A percentile compares a stretch with the other conserved stretches of the same genome.
Evolutionary conservation across 352 stramenopile genomes (phyloP).

Genomic region (Thalassiosira mediterranea): DNA sequence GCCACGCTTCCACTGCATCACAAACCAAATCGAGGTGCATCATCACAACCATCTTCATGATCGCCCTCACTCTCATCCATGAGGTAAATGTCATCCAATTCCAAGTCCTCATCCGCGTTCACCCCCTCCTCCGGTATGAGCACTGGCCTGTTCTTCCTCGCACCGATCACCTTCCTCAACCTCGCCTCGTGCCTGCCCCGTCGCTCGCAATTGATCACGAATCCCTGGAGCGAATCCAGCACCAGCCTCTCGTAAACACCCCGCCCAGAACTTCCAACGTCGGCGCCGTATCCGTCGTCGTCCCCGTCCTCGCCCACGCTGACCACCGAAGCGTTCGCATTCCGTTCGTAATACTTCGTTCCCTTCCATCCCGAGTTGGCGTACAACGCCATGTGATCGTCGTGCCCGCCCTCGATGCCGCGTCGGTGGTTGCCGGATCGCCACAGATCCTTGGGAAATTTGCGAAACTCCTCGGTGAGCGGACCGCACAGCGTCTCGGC

Average conservation of each 20-base stretch:
- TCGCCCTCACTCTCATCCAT: conserved; percentile 7
- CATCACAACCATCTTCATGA: not conserved
- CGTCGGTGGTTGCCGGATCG: conserved; percentile 12
- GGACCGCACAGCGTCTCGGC: conserved; percentile 28
- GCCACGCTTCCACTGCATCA: too few relatives aligned
- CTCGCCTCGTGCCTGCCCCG: conserved; percentile 30
- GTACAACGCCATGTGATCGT: conserved; percentile 46
- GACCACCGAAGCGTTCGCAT: conserved; percentile 29
- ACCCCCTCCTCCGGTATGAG: conserved; percentile 33
- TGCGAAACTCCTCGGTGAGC: conserved; percentile 36
- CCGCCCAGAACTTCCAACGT: not conserved
- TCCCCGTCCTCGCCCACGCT: conserved; percentile 9
- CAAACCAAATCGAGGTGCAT: conserved; percentile 1
- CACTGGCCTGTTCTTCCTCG: conserved; percentile 6
- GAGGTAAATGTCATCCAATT: conserved; percentile 46
- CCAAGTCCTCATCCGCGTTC: conserved; percentile 32
- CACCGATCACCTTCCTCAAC: conserved; percentile 11
- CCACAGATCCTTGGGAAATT: conserved; percentile 43
- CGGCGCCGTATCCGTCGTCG: not conserved
- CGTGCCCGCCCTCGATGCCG: conserved; percentile 30
- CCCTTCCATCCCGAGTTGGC: conserved; percentile 44
- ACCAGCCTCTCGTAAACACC: conserved; percentile 35
- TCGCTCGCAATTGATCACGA: conserved; percentile 46
- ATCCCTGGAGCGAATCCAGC: conserved; percentile 34
- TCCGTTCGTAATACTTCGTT: conserved; percentile 38